These are phyloP conservation scores for Abrus pulchellus DNA, from an alignment of 306 rosid genomes.

Conservation along the genomic window DNA sequence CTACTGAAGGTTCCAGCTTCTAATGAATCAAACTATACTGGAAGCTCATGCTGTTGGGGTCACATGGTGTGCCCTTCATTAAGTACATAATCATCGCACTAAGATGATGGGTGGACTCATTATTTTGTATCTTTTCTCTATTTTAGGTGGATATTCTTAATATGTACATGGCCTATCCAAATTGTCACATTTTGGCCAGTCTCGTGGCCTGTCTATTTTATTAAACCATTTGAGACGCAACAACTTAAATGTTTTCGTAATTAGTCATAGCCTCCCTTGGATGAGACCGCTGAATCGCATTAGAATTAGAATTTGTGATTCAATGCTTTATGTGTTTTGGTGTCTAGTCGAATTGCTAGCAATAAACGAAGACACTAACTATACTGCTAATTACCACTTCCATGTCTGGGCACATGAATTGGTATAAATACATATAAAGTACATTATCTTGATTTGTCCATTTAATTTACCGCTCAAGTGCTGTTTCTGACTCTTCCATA, in stretches of 20 bases:
- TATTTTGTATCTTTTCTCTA: conserved; percentile 1
- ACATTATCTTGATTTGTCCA: not conserved
- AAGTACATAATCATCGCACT: not conserved
- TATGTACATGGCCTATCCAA: not conserved
- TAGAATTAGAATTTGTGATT: not conserved
- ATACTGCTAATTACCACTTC: not conserved
- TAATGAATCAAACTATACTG: not conserved
- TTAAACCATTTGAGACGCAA: not conserved
- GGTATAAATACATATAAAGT: not conserved
- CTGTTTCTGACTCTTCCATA: not conserved
- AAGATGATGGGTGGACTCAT: not conserved
- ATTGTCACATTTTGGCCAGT: conserved; percentile 9
- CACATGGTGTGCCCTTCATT: conserved; percentile 46
- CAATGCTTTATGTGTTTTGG: not conserved
- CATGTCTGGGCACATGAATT: not conserved
- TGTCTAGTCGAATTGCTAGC: too few relatives aligned
- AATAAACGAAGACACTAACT: not conserved
- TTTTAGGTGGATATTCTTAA: not conserved
- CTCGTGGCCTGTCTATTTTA: conserved; percentile 22
- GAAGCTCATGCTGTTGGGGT: not conserved
- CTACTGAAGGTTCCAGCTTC: not conserved
- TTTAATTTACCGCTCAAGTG: not conserved
- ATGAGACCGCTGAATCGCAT: not conserved
- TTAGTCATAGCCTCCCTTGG: not conserved
- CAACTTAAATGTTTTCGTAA: conserved; percentile 12